Evolutionary conservation across 1,139 yeast species (phyloP), one percentile per base, ranked within the genome.

Genomic region (Taphrina pruni): DNA sequence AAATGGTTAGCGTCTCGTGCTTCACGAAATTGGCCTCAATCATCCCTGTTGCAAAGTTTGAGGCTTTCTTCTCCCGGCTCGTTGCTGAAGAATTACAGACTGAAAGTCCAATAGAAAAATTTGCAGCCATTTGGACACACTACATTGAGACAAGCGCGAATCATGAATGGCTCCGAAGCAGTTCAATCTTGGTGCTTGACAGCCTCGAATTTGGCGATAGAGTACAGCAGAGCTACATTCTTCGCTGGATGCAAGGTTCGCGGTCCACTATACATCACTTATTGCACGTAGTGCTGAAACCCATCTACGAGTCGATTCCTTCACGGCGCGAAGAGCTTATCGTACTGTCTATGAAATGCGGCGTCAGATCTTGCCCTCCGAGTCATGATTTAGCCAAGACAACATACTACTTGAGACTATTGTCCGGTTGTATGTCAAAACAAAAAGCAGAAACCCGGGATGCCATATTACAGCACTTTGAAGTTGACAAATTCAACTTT

Each of bases 61-160:
- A 62, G 20, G 35, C 58, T 8, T 45, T 52, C 12, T 12, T 62
- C 3, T 43, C 60, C 14, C 12, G 7, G n/a, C 51, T 39, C 8
- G 60, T 62, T 7, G 52, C 60, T 12, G 9, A 35, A 14, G 66
- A 52, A 32, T 32, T 62, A 35, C 43, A 12, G 12, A 32, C n/a
- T 6, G 21, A 8, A 1, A 36, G n/a, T 41, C 43, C 66, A 5
- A 41, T 62, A 12, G 60, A 46, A 21, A 39, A 43, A n/a, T 62
- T 62, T 45, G 51, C 60, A 6, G 58, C 66, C 11, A 12, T 62
- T 9, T 62, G 60, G 60, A 26, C 43, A 17, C 52, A 38, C 14
- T 41, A 45, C 14, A 14, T 7, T 11, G 54, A 55, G 32, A 35
- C 12, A 35, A 6, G 14, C 11, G 8, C 39, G 21, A 20, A 36